These are phyloP conservation scores for Podila epigama DNA, from an alignment of 192 early-diverging fungal genomes.

Conservation along the genomic window DNA sequence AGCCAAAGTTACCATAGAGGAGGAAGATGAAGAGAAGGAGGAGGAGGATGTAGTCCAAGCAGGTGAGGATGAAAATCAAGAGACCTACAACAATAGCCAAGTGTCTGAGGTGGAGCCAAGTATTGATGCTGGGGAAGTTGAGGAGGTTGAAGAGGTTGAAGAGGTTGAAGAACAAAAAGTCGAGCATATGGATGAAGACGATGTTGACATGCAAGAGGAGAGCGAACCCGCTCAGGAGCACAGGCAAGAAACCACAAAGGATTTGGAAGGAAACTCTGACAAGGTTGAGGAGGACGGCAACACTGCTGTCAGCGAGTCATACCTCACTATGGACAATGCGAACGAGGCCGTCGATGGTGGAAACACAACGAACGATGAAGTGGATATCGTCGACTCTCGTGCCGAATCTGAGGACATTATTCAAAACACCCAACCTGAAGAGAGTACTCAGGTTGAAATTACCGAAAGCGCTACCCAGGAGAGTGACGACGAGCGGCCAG, in stretches of 20 bases:
- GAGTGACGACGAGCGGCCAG: too few species aligned
- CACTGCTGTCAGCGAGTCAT: too few species aligned
- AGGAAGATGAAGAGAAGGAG: neutral
- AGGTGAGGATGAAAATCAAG: neutral
- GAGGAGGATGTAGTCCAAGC: neutral
- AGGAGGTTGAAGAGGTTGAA: neutral
- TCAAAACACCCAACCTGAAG: neutral
- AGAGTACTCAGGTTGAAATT: too few species aligned
- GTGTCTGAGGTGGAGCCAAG: neutral
- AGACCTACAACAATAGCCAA: neutral
- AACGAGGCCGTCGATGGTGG: neutral
- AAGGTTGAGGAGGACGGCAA: neutral
- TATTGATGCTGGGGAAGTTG: neutral
- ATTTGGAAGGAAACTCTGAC: neutral
- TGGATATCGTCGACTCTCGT: constrained; percentile 12
- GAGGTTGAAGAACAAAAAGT: neutral
- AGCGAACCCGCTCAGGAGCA: neutral
- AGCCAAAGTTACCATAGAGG: constrained; percentile 10
- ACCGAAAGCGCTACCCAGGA: too few species aligned
- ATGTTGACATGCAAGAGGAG: neutral
- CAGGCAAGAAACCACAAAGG: neutral
- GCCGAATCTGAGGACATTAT: neutral
- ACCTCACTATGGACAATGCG: neutral
- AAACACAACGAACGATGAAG: too few species aligned
- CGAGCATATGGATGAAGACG: neutral